These are phyloP conservation scores for Pleoardoris graminearum DNA, from an alignment of 2,329 filamentous ascomycete species.

Conservation along the genomic window DNA sequence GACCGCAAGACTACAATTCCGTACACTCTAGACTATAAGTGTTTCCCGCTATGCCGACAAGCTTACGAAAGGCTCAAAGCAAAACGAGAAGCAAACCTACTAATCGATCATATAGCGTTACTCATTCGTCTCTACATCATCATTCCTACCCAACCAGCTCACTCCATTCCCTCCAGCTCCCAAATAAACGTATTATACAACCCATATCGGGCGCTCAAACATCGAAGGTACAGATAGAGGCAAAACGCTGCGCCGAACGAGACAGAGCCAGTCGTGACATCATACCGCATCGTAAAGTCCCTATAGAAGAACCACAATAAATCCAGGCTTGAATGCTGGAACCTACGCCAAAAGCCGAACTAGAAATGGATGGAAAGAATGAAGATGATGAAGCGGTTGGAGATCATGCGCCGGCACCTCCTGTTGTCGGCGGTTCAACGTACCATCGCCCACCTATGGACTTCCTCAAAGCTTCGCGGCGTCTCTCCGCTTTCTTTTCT, in stretches of 20 bases:
- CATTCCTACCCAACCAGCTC: background rate
- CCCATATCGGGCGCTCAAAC: background rate
- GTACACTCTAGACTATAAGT: no score
- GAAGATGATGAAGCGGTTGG: no score
- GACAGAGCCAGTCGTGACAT: background rate
- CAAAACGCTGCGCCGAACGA: no score
- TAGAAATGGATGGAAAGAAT: background rate
- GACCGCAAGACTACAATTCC: no score
- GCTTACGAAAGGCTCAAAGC: no score
- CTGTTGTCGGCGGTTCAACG: slow-evolving; percentile 27
- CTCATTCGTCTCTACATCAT: background rate
- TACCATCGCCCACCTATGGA: slow-evolving; percentile 56
- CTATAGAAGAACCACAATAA: background rate
- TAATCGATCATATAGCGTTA: background rate
- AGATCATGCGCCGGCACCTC: slow-evolving; percentile 16
- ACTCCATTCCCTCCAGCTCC: background rate
- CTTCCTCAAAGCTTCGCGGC: slow-evolving; percentile 57
- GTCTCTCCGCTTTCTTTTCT: slow-evolving; percentile 54
- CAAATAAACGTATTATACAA: background rate
- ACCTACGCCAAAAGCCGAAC: background rate
- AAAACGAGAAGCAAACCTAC: background rate
- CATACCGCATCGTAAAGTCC: background rate
- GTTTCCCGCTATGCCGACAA: no score
- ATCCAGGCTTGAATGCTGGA: background rate
- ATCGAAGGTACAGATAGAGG: no score